Evolutionary conservation across 176 grass and related monocot species (phyloP).

Genomic region (Echinochloa phyllopogon): DNA sequence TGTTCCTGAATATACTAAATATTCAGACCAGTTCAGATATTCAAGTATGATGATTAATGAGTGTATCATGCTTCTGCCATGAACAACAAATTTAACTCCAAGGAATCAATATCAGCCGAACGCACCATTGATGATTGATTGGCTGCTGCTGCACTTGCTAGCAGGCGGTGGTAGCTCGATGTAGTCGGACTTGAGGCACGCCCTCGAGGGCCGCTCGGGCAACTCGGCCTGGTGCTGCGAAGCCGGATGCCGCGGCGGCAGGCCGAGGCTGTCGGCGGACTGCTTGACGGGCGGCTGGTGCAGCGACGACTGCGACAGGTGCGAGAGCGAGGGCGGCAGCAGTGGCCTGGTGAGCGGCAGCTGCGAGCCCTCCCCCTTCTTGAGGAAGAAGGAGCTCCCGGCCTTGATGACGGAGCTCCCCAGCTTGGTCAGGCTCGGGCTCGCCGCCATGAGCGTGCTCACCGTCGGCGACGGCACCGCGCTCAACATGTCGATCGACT

Average conservation of each 20-base stretch:
- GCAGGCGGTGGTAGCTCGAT: conserved; percentile 71
- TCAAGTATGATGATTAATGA: neutral
- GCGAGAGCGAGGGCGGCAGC: conserved; percentile 37
- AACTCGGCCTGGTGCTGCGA: neutral
- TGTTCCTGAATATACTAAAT: neutral
- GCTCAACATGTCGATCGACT: conserved; percentile 69
- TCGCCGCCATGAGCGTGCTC: conserved; percentile 51
- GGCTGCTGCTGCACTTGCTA: conserved; percentile 58
- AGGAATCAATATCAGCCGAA: neutral
- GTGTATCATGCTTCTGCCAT: neutral
- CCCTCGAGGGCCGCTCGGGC: conserved; percentile 21
- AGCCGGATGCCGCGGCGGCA: neutral
- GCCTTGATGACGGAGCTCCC: conserved; percentile 48
- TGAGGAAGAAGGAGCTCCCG: conserved; percentile 54
- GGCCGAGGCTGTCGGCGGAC: conserved; percentile 35
- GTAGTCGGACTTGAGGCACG: conserved; percentile 59
- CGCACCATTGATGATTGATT: conserved; percentile 77
- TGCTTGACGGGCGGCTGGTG: neutral
- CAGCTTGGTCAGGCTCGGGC: conserved; percentile 47
- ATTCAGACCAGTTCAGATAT: neutral
- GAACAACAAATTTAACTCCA: neutral
- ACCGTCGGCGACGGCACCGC: conserved; percentile 63
- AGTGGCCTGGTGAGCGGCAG: conserved; percentile 51
- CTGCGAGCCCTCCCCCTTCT: conserved; percentile 30
- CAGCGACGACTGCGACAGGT: conserved; percentile 13